Base-by-base conservation (phyloP, 2,329 filamentous ascomycete species). In the Fusarium dlaminii region DNA sequence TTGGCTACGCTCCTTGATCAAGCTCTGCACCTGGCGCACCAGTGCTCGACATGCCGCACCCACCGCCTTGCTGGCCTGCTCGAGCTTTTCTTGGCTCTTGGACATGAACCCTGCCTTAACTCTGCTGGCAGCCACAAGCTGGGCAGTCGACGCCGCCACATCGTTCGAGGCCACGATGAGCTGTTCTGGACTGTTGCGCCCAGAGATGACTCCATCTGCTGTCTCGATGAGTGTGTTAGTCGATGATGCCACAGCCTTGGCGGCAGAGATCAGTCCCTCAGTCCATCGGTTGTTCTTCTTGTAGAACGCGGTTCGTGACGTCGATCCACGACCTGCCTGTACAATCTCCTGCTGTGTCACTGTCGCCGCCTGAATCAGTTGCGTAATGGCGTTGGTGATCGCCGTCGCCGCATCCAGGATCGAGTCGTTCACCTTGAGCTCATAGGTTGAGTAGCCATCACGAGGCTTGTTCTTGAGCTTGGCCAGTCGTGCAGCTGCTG, bases 211-310 rank as follows among this genome's bases (percentile, higher is more conserved):
- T 27, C 96, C 96, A 80, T 99, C 96, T 1, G 96, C 96, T 12
- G 96, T 99, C 87, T 99, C 96, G 79, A 99, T 99, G 76, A 99
- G 90, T 46, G 92, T 96, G 85, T 98, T 98, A 17, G 96, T 99
- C 22, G 95, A 97, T 4, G 90, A 89, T 7, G 96, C 96, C 24
- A 99, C 96, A 2, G 96, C 96, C 85, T 99, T 99, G 74, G 96
- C 96, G 2, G 96, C 96, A 42, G 94, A 98, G 81, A 99, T 98
- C 69, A 99, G 90, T 54, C 96, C 96, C 81, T 99, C 96, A 0
- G 96, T 99, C 96, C 96, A 99, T 59, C 96, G 91, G 85, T 98
- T 99, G 89, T 99, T 98, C 87, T 98, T 98, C 89, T 98, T 98
- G 91, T 99, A 99, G 83, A 99, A 99, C 30, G 95, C 95, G 5